These are phyloP conservation scores for Exophiala aquamarina DNA, from an alignment of 2,329 filamentous ascomycete genomes.

Conservation along the genomic window DNA sequence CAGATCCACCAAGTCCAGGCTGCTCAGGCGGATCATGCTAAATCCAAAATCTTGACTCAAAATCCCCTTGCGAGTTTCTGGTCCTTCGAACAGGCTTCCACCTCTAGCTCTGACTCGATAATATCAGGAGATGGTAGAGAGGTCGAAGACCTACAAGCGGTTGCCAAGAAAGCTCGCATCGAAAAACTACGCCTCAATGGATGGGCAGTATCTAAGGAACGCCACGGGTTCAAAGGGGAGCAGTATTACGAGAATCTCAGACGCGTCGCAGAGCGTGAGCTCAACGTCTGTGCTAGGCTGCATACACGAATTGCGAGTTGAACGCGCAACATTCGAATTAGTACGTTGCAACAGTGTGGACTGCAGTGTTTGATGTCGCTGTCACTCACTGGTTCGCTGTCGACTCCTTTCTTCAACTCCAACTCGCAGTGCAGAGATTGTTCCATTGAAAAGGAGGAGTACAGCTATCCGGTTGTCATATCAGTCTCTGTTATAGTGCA, in stretches of 20 bases:
- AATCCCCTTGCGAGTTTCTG: slow-evolving; percentile 22
- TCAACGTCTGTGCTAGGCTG: background rate
- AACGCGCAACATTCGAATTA: too few relatives aligned
- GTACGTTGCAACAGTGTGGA: too few relatives aligned
- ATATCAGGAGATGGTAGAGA: background rate
- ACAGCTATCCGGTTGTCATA: too few relatives aligned
- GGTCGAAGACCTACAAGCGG: background rate
- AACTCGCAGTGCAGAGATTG: too few relatives aligned
- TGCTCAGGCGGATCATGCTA: slow-evolving; percentile 12
- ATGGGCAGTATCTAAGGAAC: slow-evolving; percentile 26
- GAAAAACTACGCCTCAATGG: slow-evolving; percentile 18
- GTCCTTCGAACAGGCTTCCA: slow-evolving; percentile 8
- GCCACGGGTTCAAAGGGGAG: slow-evolving; percentile 24
- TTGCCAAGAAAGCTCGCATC: slow-evolving; percentile 19
- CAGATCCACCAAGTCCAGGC: slow-evolving; percentile 13
- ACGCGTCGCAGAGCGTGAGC: slow-evolving; percentile 16
- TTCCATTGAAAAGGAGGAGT: too few relatives aligned
- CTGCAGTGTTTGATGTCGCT: too few relatives aligned
- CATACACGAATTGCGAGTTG: too few relatives aligned
- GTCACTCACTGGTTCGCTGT: too few relatives aligned
- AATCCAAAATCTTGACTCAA: slow-evolving; percentile 8
- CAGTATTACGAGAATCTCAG: slow-evolving; percentile 25
- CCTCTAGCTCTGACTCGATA: background rate
- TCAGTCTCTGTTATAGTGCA: too few relatives aligned
- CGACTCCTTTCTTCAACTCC: too few relatives aligned